These are phyloP conservation scores for Alternaria solani DNA, from an alignment of 2,329 filamentous ascomycete species.

Conservation along the genomic window DNA sequence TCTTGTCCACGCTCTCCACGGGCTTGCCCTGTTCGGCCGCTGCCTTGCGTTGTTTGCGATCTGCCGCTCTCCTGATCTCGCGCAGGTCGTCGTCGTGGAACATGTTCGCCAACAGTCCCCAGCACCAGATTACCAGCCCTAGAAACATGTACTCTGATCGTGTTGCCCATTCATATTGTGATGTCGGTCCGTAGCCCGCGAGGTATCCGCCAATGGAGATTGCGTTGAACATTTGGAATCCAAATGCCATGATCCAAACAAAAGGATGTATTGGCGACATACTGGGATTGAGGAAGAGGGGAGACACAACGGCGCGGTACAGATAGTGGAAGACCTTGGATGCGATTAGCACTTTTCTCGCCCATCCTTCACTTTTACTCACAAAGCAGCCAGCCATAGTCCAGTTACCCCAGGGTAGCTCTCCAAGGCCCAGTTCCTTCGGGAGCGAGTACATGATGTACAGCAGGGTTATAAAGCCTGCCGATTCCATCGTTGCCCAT, in stretches of 20 bases:
- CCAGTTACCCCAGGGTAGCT: conserved; percentile 78
- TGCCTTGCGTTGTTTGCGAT: conserved; percentile 63
- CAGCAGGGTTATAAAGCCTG: conserved; percentile 77
- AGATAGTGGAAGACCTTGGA: conserved; percentile 79
- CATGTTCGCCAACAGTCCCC: conserved; percentile 81
- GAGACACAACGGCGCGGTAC: conserved; percentile 86
- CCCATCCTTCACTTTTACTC: conserved; percentile 31
- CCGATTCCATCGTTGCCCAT: conserved; percentile 89
- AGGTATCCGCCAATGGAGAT: conserved; percentile 81
- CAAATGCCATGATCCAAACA: conserved; percentile 69
- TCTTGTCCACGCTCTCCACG: conserved; percentile 70
- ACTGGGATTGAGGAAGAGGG: conserved; percentile 80
- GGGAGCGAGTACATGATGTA: conserved; percentile 81
- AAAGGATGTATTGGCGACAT: conserved; percentile 87
- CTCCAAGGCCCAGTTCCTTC: conserved; percentile 61
- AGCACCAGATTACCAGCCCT: conserved; percentile 77
- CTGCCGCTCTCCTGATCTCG: conserved; percentile 79
- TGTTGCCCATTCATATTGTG: conserved; percentile 61
- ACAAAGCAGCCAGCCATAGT: conserved; percentile 74
- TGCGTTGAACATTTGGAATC: conserved; percentile 84
- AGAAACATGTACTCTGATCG: conserved; percentile 58
- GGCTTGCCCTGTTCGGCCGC: conserved; percentile 57
- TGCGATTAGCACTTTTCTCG: conserved; percentile 11
- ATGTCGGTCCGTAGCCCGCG: conserved; percentile 77
- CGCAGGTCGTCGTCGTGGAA: conserved; percentile 90